phyloP scores from a whole-genome alignment of 2,329 filamentous ascomycete species.

The Trichoderma breve region DNA sequence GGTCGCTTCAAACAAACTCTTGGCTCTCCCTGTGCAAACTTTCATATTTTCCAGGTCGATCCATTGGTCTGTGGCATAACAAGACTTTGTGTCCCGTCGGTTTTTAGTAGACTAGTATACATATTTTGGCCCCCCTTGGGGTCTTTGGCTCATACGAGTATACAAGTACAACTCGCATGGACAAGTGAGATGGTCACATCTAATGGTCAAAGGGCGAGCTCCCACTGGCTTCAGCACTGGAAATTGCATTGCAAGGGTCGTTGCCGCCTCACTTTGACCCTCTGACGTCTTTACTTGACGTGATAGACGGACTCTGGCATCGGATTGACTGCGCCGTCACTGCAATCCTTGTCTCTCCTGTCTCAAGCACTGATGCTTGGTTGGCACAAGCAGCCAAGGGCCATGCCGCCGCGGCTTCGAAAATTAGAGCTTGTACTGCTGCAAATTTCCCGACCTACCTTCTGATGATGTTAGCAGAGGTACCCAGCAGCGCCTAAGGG shows the following conservation, averaged over 20 bases:
- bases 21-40: background rate
- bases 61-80: background rate
- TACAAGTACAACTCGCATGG: too few species aligned
- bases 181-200: background rate
- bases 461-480: background rate
- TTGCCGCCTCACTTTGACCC: background rate
- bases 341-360: slow-evolving; percentile 10
- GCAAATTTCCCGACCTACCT: slow-evolving; percentile 10
- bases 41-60: background rate
- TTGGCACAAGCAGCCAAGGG: background rate
- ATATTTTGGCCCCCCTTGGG: background rate
- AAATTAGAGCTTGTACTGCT: slow-evolving; percentile 8
- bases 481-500: slow-evolving; percentile 10
- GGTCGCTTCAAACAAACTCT: background rate
- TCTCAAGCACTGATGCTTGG: background rate
- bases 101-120: background rate
- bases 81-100: background rate
- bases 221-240: slow-evolving; percentile 3
- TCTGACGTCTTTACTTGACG: slow-evolving; percentile 13
- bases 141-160: too few species aligned
- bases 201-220: background rate
- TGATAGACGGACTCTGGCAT: slow-evolving; percentile 11
- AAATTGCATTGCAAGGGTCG: slow-evolving; percentile 13
- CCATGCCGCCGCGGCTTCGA: background rate
- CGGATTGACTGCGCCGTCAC: slow-evolving; percentile 6